phyloP scores from a whole-genome alignment of 2,329 filamentous ascomycete genomes.

The Xylaria sp. region DNA sequence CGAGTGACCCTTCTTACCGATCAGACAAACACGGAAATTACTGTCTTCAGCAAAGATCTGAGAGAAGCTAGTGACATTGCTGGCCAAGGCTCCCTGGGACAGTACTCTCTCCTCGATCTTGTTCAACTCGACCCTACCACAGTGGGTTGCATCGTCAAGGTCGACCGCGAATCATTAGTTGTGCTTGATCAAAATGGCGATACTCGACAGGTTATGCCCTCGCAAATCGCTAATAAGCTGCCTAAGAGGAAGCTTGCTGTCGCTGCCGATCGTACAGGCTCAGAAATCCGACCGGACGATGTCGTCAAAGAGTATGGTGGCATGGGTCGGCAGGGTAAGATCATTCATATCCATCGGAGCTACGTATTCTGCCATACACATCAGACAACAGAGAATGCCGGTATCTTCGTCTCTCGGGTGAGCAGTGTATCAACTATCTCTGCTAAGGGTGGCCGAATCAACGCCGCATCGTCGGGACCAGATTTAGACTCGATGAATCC shows the following conservation, averaged over 20 bases:
- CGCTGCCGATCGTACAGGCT: conserved; percentile 90
- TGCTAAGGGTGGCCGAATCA: conserved; percentile 89
- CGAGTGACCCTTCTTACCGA: conserved; percentile 93
- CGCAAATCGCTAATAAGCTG: conserved; percentile 90
- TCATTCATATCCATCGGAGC: conserved; percentile 93
- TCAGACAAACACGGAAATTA: conserved; percentile 92
- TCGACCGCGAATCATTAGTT: conserved; percentile 90
- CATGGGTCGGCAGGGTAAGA: conserved; percentile 85
- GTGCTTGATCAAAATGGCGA: conserved; percentile 92
- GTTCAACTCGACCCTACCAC: conserved; percentile 94
- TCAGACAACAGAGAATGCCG: conserved; percentile 83
- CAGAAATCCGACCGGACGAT: conserved; percentile 91
- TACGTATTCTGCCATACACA: conserved; percentile 91
- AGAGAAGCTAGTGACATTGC: conserved; percentile 93
- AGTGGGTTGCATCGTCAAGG: conserved; percentile 92
- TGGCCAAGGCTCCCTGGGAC: conserved; percentile 83
- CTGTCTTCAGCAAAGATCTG: conserved; percentile 97
- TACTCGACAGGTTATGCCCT: conserved; percentile 83
- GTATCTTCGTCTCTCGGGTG: conserved; percentile 88
- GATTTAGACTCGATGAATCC: conserved; percentile 95
- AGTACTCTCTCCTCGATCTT: conserved; percentile 91
- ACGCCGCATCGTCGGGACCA: conserved; percentile 69
- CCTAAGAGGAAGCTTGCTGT: conserved; percentile 85
- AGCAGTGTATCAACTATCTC: conserved; percentile 89
- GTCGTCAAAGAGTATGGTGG: conserved; percentile 91